phyloP scores from a whole-genome alignment of 805 yeast genomes.

The Brettanomyces naardenensis region DNA sequence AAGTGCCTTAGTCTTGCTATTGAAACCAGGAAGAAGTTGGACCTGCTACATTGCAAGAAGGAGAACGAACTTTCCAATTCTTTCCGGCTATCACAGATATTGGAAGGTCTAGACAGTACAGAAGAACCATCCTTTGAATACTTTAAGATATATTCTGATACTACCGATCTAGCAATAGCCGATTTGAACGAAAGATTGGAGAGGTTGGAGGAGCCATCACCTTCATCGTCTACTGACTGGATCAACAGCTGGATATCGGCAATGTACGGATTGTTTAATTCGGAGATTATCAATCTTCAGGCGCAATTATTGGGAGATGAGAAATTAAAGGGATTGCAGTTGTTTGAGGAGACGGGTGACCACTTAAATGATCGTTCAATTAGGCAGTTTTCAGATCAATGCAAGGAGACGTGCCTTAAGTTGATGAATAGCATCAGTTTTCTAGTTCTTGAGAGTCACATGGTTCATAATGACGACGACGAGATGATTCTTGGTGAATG shows the following conservation, averaged over 20 bases:
- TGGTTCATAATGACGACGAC: constrained; percentile 13
- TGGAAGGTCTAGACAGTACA: neutral
- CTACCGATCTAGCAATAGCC: constrained; percentile 13
- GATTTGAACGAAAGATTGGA: constrained; percentile 15
- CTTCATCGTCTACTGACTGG: constrained; percentile 9
- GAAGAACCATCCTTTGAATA: constrained; percentile 1
- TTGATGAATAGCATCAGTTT: constrained; percentile 19
- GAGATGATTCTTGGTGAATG: constrained; percentile 15
- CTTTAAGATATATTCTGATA: constrained; percentile 11
- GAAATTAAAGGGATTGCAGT: constrained; percentile 13
- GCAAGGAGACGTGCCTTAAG: constrained; percentile 19
- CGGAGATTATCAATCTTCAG: constrained; percentile 19
- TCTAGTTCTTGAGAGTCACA: constrained; percentile 21
- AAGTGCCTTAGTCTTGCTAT: constrained; percentile 13
- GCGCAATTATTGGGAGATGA: constrained; percentile 20
- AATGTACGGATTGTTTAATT: constrained; percentile 17
- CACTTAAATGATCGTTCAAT: constrained; percentile 16
- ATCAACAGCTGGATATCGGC: constrained; percentile 23
- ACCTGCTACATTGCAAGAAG: constrained; percentile 5
- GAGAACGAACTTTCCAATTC: neutral
- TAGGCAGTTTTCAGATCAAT: constrained; percentile 13
- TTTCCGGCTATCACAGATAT: neutral
- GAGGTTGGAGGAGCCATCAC: constrained; percentile 3
- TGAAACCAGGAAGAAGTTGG: constrained; percentile 9
- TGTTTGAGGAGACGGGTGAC: constrained; percentile 12